phyloP scores from a whole-genome alignment of 371 early-diverging fungal species.

The Conidiobolus incongruus region DNA sequence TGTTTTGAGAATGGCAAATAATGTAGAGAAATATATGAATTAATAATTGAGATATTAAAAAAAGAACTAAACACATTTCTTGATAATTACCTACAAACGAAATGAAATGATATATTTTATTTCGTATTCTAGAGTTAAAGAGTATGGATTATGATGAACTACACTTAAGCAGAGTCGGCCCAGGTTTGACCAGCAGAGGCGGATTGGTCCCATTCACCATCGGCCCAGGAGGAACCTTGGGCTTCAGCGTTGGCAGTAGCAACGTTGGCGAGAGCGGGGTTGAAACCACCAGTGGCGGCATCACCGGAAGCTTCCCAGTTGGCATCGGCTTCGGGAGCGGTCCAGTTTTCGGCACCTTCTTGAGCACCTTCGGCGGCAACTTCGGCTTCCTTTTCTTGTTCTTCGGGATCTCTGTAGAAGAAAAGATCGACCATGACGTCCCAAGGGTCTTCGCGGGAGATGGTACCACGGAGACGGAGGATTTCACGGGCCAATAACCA shows the following conservation, averaged over 20 bases:
- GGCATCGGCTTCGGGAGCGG: conserved; percentile 7
- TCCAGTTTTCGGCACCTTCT: conserved; percentile 12
- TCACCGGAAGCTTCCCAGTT: conserved; percentile 10
- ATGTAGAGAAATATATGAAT: no score
- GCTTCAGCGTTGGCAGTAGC: conserved; percentile 5
- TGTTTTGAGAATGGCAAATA: no score
- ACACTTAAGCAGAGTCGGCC: conserved; percentile 11
- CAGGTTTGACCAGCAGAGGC: conserved; percentile 29
- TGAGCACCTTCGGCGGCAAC: conserved; percentile 9
- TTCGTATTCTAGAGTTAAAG: background rate
- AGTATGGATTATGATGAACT: no score
- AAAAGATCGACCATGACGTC: conserved; percentile 96
- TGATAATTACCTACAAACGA: no score
- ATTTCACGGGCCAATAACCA: conserved; percentile 96
- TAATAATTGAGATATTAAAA: no score
- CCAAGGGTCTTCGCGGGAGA: conserved; percentile 68
- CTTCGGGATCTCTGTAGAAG: conserved; percentile 95
- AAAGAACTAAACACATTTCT: no score
- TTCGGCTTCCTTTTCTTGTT: conserved; percentile 70
- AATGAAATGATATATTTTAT: no score
- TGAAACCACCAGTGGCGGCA: conserved; percentile 6
- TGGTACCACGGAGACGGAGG: conserved; percentile 87
- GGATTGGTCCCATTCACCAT: conserved; percentile 24
- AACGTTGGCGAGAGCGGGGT: conserved; percentile 5
- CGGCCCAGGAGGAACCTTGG: conserved; percentile 2